phyloP scores from a whole-genome alignment of 805 yeast species.

The Starmerella apicola region DNA sequence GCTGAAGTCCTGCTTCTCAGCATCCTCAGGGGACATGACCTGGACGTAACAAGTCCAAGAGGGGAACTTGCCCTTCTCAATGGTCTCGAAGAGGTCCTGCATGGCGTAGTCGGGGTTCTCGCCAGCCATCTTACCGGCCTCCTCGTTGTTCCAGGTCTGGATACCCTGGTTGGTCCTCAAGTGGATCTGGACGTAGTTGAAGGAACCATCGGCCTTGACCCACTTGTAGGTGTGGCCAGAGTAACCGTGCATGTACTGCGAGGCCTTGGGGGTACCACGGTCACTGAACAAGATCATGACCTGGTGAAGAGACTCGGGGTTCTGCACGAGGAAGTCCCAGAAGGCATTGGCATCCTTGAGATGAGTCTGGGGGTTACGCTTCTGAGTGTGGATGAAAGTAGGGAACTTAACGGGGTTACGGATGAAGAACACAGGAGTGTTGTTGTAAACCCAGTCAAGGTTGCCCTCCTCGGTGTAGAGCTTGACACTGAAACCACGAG shows the following conservation, averaged over 20 bases:
- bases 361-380: constrained; percentile 54
- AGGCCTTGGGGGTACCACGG: constrained; percentile 46
- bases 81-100: constrained; percentile 34
- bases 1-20: constrained; percentile 37
- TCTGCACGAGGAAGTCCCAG: constrained; percentile 47
- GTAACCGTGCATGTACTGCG: constrained; percentile 48
- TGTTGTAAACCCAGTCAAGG: constrained; percentile 61
- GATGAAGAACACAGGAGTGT: constrained; percentile 56
- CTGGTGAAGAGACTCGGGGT: constrained; percentile 48
- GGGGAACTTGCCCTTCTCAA: constrained; percentile 40
- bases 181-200: constrained; percentile 48
- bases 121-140: constrained; percentile 37
- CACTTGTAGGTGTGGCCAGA: constrained; percentile 56
- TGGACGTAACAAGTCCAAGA: constrained; percentile 44
- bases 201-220: constrained; percentile 38
- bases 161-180: constrained; percentile 40
- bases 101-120: constrained; percentile 40
- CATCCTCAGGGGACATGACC: constrained; percentile 47
- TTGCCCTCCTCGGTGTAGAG: constrained; percentile 57
- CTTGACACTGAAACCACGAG: constrained; percentile 57
- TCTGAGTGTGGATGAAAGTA: constrained; percentile 54
- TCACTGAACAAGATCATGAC: constrained; percentile 45
- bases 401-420: constrained; percentile 57
- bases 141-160: constrained; percentile 34
- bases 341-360: constrained; percentile 42